Base-by-base conservation (phyloP, 208 protist species). In the Wallacemonas sp. region DNA sequence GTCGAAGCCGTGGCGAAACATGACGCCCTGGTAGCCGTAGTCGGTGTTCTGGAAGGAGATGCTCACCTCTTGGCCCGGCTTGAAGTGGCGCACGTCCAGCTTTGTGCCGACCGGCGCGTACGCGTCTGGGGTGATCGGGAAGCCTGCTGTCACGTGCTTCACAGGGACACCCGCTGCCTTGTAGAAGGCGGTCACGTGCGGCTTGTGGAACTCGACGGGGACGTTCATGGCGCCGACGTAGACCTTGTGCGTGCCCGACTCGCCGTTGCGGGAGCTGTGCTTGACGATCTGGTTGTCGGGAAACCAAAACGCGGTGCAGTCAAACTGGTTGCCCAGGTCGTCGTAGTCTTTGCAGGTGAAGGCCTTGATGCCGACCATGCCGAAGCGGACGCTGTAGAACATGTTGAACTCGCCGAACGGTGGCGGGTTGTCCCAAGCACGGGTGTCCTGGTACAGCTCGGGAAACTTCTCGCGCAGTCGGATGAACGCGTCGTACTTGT, bases 361-460 rank as follows among this genome's bases (percentile, higher is more conserved):
- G 0, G 74, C 93, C 61, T 97, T 96, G 11, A 95, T 77, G 28
- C 93, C 93, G 54, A 97, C 64, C 87, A 97, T 90, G 32, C 93
- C 93, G 70, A 97, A 91, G 44, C 93, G 76, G 16, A 96, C 89
- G n/a, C 87, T 96, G 68, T 96, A 97, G 62, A 96, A 95, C 89
- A 96, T 94, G 78, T 97, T 96, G 66, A 97, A 97, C 72, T 97
- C 91, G 18, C 93, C 93, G 78, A 96, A 97, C 8, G 93, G 89
- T 12, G 91, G 91, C 44, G 93, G 93, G 68, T 95, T 96, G 76
- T 97, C 88, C 93, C 93, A 97, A 3, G 86, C 82, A 25, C 67
- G 79, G 5, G 92, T 97, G 75, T 97, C 92, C 61, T 97, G 90
- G 66, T 97, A 97, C 32, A 97, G 80, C 72, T 97, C 89, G 3